phyloP scores from a whole-genome alignment of 371 early-diverging fungal species.

The Mortierella sp. region DNA sequence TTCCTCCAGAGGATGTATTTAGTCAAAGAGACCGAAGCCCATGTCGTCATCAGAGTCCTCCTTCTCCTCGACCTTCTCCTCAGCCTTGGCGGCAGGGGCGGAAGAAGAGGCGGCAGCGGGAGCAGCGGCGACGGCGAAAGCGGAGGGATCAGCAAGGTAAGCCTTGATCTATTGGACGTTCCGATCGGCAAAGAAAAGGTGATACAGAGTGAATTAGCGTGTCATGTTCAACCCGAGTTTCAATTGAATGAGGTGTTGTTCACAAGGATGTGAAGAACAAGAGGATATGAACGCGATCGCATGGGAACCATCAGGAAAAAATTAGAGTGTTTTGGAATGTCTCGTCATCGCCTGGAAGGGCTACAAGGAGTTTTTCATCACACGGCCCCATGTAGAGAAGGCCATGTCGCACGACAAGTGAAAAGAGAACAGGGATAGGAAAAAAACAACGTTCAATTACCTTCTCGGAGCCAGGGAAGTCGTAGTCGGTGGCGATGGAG shows the following conservation, averaged over 20 bases:
- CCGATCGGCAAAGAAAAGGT: constrained; percentile 2
- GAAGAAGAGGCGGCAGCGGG: constrained; percentile 65
- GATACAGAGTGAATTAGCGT: background rate
- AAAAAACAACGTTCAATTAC: constrained; percentile 57
- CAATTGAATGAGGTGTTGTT: too few relatives aligned
- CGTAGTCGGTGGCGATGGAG: constrained; percentile 93
- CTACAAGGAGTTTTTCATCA: constrained; percentile 57
- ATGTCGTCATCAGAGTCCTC: constrained; percentile 84
- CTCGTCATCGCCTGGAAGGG: constrained; percentile 58
- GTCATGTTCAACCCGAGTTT: too few relatives aligned
- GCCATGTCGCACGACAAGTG: too few relatives aligned
- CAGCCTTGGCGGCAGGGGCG: constrained; percentile 60
- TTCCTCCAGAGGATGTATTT: constrained; percentile 51
- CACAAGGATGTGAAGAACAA: too few relatives aligned
- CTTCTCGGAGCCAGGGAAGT: constrained; percentile 91
- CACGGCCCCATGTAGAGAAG: constrained; percentile 54
- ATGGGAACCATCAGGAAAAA: constrained; percentile 74
- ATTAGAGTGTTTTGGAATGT: constrained; percentile 78
- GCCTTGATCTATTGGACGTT: constrained; percentile 78
- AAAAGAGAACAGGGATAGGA: constrained; percentile 5
- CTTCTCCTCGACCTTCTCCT: constrained; percentile 63
- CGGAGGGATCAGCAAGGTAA: constrained; percentile 88
- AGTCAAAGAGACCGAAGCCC: constrained; percentile 90
- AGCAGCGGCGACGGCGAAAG: constrained; percentile 81
- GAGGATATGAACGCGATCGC: too few relatives aligned